These are phyloP conservation scores for Oryza brachyantha DNA, from an alignment of 176 grass and related monocot species.

Conservation along the genomic window DNA sequence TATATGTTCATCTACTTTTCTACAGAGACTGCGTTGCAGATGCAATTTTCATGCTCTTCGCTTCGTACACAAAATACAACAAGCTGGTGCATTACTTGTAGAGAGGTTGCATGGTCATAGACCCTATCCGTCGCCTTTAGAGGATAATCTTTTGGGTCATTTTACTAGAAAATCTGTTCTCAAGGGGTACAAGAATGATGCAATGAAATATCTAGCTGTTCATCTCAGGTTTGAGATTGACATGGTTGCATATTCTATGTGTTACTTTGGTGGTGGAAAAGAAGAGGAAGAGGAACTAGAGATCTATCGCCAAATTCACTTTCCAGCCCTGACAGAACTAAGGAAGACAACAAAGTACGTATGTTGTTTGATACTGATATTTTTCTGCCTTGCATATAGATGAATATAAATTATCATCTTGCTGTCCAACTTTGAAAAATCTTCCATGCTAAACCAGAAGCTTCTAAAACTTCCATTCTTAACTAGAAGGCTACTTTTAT, in stretches of 20 bases:
- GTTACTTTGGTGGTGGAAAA: slow-evolving; percentile 98
- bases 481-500: background rate
- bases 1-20: background rate
- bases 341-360: slow-evolving; percentile 88
- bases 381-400: background rate
- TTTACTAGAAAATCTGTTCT: slow-evolving; percentile 46
- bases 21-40: slow-evolving; percentile 89
- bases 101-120: slow-evolving; percentile 70
- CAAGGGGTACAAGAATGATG: slow-evolving; percentile 26
- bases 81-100: slow-evolving; percentile 79
- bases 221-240: slow-evolving; percentile 98
- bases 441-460: slow-evolving; percentile 4
- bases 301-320: slow-evolving; percentile 75
- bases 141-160: slow-evolving; percentile 74
- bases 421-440: background rate
- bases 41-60: slow-evolving; percentile 97
- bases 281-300: slow-evolving; percentile 93
- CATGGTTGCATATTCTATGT: slow-evolving; percentile 97
- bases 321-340: slow-evolving; percentile 78
- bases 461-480: too few species aligned
- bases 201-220: slow-evolving; percentile 80
- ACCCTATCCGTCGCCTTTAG: slow-evolving; percentile 38
- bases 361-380: background rate
- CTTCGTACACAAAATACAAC: slow-evolving; percentile 84
- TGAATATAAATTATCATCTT: background rate